These are phyloP conservation scores for Talaromyces sp. DNA, from an alignment of 2,329 filamentous ascomycete genomes.

Conservation along the genomic window DNA sequence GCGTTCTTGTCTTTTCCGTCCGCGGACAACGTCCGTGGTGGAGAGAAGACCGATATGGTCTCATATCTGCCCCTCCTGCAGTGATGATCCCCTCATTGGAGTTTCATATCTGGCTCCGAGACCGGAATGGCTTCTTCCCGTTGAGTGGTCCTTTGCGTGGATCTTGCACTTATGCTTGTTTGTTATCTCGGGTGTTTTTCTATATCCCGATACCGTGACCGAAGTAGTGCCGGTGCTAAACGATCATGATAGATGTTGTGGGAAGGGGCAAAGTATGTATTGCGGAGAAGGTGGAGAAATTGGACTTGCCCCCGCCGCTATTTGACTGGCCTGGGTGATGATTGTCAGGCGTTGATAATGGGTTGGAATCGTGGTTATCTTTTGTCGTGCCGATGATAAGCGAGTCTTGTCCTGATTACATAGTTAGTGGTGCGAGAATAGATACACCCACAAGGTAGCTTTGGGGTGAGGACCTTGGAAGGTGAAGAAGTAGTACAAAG, in stretches of 20 bases:
- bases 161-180: background rate
- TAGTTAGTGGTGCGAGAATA: background rate
- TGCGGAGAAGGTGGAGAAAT: too few species aligned
- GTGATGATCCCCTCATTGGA: constrained; percentile 23
- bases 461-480: constrained; percentile 26
- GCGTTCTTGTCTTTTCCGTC: background rate
- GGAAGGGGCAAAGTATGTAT: too few species aligned
- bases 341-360: background rate
- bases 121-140: background rate
- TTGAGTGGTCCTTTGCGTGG: background rate
- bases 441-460: constrained; percentile 15
- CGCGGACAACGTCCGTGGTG: constrained; percentile 1
- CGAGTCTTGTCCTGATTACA: background rate
- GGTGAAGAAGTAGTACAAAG: constrained; percentile 14
- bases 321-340: too few species aligned
- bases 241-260: background rate
- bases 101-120: constrained; percentile 16
- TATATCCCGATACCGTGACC: too few species aligned
- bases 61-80: background rate
- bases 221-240: too few species aligned
- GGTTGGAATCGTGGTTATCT: background rate
- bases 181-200: background rate
- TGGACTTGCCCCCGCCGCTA: too few species aligned
- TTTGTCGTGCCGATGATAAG: background rate
- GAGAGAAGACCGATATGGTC: background rate